Conservation (phyloP, 768 basidiomycete species). For the Podaxis carcinomalis region DNA sequence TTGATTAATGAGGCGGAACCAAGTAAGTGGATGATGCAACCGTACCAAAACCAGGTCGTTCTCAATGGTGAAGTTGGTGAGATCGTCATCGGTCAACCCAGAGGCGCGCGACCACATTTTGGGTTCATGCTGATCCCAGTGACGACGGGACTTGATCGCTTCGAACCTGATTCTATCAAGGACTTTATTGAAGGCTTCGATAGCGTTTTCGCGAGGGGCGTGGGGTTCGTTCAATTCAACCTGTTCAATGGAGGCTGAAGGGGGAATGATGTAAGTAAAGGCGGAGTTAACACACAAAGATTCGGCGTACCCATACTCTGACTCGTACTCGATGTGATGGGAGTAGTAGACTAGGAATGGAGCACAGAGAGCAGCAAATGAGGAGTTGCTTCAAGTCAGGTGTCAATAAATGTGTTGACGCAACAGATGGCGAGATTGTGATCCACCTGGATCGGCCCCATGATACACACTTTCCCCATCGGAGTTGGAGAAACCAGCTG, state of each 20-base stretch:
- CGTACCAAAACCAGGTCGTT: constrained; percentile 37
- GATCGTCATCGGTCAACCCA: constrained; percentile 45
- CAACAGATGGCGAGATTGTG: not conserved
- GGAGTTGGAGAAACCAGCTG: not conserved
- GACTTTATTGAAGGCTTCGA: constrained; percentile 61
- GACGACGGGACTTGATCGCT: constrained; percentile 58
- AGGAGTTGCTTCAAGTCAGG: not conserved
- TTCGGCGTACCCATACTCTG: constrained; percentile 13
- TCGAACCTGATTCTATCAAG: constrained; percentile 56
- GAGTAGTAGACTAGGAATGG: not conserved
- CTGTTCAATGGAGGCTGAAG: constrained; percentile 51
- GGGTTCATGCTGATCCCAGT: constrained; percentile 74
- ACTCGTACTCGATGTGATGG: not conserved
- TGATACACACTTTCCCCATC: not conserved
- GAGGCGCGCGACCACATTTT: constrained; percentile 65
- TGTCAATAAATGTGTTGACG: too few species aligned
- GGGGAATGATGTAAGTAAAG: not conserved
- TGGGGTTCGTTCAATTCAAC: constrained; percentile 58
- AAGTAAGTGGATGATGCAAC: constrained; percentile 9
- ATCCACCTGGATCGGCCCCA: not conserved
- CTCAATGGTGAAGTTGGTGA: constrained; percentile 48
- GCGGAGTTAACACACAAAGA: not conserved
- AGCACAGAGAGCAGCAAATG: not conserved
- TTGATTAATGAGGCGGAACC: not conserved
- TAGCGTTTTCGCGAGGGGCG: constrained; percentile 51